Evolutionary conservation across 129 eudicot genomes (phyloP).

Genomic region (Escallonia herrerae): DNA sequence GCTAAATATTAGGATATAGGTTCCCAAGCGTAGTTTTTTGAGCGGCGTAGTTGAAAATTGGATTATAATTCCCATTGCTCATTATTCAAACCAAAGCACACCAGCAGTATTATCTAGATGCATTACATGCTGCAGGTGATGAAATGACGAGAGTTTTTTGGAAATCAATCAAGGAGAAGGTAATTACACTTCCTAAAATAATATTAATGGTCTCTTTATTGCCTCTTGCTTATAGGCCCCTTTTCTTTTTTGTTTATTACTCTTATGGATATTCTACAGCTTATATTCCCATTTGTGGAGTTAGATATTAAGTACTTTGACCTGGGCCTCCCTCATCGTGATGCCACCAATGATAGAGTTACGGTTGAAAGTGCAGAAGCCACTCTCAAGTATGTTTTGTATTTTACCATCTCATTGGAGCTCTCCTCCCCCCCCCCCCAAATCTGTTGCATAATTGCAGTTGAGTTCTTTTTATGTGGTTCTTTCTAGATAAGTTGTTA

Average conservation of each 20-base stretch:
- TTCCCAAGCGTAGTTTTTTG: too few species aligned
- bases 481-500: too few species aligned
- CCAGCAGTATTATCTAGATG: neutral
- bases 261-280: constrained; percentile 32
- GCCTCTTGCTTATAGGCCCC: neutral
- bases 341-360: constrained; percentile 88
- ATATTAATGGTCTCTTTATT: neutral
- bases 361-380: constrained; percentile 91
- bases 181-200: constrained; percentile 3
- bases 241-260: neutral
- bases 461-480: too few species aligned
- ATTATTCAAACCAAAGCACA: neutral
- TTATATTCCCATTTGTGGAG: constrained; percentile 76
- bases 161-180: constrained; percentile 89
- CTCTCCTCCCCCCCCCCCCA: neutral
- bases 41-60: too few species aligned
- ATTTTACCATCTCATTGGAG: too few species aligned
- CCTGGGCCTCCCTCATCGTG: constrained; percentile 89
- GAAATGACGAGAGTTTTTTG: constrained; percentile 93
- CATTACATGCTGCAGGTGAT: constrained; percentile 54
- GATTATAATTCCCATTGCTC: too few species aligned
- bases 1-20: too few species aligned
- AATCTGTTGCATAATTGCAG: neutral
- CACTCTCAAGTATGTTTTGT: constrained; percentile 67
- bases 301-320: constrained; percentile 83